Base-by-base conservation (phyloP, 2,329 filamentous ascomycete species). In the Hypomyces rosellus region DNA sequence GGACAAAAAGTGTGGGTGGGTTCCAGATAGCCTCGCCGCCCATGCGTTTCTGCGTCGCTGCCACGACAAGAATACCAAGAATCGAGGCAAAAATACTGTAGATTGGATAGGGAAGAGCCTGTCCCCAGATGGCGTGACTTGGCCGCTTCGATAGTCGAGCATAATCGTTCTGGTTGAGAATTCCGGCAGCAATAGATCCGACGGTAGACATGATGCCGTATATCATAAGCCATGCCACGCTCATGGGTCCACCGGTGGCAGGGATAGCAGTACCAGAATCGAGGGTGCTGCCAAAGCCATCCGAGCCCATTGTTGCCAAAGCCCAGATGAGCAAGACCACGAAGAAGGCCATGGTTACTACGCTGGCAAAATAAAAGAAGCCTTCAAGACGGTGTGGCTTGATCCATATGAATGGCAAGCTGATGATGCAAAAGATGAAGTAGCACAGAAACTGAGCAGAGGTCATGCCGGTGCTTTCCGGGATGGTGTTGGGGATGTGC, bases 301-400 rank as follows among this genome's bases (percentile, higher is more conserved):
- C 59, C 0, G 61, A 43, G 1, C 69, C 70, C 70, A 73, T 73
- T 2, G 69, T 73, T 7, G 69, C 64, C 9, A 72, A 59, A 0
- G 72, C 66, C 72, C 72, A 75, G 53, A 73, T 69, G 34, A 75
- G 54, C 5, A 74, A 59, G 2, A 66, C 66, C 8, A 73, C 15
- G 51, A 71, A 70, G 50, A 73, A 75, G 36, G 69, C 59, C 3
- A 73, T 51, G 0, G 71, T 69, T 3, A 70, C 61, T 1, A 63
- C 61, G 34, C 69, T 67, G 18, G 70, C 68, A 50, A 69, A 54
- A 46, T 69, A 66, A 52, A 76, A 72, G 53, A 74, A 69, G 18
- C 56, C 63, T 42, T 72, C 64, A 34, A 75, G 63, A 11, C 67
- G 65, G 43, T 75, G 70, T 4, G 73, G 72, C 7, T 64, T 65